A percentile compares a stretch with the other conserved stretches of the same genome.
These are phyloP conservation scores for Russula earlei DNA, from an alignment of 768 basidiomycete genomes.

Conservation along the genomic window DNA sequence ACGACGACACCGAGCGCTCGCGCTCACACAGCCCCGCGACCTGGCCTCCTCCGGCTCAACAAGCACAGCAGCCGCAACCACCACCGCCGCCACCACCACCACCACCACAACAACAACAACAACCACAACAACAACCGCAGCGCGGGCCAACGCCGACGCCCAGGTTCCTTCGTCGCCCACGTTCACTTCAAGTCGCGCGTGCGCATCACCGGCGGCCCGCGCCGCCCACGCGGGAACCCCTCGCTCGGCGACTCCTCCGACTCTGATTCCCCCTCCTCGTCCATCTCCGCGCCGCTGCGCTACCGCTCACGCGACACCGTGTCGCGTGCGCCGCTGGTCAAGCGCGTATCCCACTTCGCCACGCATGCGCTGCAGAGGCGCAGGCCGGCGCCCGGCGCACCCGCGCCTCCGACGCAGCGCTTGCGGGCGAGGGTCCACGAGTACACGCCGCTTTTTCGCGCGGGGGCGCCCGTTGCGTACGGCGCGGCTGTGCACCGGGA, in stretches of 20 bases:
- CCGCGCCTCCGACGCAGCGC: not conserved
- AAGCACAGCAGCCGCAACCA: not conserved
- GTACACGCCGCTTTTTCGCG: constrained; percentile 3
- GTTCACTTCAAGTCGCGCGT: constrained; percentile 70
- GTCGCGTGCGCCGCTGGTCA: constrained; percentile 52
- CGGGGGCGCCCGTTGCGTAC: constrained; percentile 15
- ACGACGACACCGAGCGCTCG: not conserved
- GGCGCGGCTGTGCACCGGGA: constrained; percentile 19
- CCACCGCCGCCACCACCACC: no score
- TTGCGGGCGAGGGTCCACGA: not conserved
- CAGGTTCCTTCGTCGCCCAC: constrained; percentile 22
- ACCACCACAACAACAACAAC: not conserved
- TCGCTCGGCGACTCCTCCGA: constrained; percentile 15
- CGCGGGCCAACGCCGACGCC: constrained; percentile 1
- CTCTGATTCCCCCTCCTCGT: constrained; percentile 46
- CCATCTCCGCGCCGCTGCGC: constrained; percentile 72
- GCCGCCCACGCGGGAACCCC: constrained; percentile 32
- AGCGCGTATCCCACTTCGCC: constrained; percentile 36
- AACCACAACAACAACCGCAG: not conserved
- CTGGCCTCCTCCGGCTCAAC: no score
- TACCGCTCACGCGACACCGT: constrained; percentile 40
- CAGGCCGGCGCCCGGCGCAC: not conserved
- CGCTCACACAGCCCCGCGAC: not conserved
- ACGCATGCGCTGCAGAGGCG: constrained; percentile 20
- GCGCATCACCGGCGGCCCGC: constrained; percentile 64